phyloP scores from a whole-genome alignment of 129 eudicot species.

The Helianthus tuberosus region DNA sequence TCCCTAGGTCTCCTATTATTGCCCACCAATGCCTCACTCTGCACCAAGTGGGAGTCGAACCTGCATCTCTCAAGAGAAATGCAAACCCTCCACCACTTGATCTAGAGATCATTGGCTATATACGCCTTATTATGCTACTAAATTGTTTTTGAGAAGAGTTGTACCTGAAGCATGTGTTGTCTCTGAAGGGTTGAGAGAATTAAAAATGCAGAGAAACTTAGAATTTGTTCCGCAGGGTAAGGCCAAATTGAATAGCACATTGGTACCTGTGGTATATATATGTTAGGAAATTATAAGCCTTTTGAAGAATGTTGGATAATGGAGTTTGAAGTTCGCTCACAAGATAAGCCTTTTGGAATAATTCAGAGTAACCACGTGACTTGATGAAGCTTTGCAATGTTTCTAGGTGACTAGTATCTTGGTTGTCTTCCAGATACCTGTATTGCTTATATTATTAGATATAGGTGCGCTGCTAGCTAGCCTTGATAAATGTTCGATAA shows the following conservation, averaged over 20 bases:
- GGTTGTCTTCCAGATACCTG: conserved; percentile 77
- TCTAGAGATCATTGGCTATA: too few species aligned
- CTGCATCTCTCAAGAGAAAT: too few species aligned
- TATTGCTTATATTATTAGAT: not conserved
- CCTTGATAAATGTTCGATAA: too few species aligned
- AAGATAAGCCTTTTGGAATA: conserved; percentile 76
- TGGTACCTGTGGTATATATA: conserved; percentile 46
- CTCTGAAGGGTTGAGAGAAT: conserved; percentile 69
- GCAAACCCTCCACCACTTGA: too few species aligned
- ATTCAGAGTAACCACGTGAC: conserved; percentile 74
- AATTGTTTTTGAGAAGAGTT: not conserved
- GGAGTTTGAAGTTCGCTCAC: conserved; percentile 41
- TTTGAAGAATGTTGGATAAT: too few species aligned
- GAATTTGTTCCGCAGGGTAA: conserved; percentile 66
- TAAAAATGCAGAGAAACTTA: conserved; percentile 73
- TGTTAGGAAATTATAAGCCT: not conserved
- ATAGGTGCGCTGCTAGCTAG: too few species aligned
- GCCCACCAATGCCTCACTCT: too few species aligned
- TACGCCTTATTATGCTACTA: not conserved
- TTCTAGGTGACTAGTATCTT: conserved; percentile 63
- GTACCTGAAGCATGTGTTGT: conserved; percentile 80
- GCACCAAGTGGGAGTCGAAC: too few species aligned
- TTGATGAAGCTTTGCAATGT: conserved; percentile 74
- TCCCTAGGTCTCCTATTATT: too few species aligned
- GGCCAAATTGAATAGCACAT: conserved; percentile 84